A percentile compares a stretch with the other conserved stretches of the same genome.
Evolutionary conservation across 2,329 filamentous ascomycete species (phyloP).

Genomic region (Aspergillus unguis): DNA sequence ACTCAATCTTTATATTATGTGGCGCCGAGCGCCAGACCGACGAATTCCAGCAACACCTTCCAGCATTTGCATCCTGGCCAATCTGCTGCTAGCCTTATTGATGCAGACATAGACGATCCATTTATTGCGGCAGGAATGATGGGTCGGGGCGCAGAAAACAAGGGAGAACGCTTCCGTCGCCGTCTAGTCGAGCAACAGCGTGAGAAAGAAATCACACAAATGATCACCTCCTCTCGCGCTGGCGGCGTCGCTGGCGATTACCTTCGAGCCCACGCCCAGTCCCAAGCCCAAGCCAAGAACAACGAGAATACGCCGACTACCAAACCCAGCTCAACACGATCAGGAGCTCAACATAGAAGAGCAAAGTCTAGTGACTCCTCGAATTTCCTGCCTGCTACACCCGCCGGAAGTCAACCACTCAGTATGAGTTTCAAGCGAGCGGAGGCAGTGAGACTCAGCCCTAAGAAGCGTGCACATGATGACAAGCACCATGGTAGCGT

Average conservation of each 20-base stretch:
- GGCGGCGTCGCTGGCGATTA: conserved; percentile 44
- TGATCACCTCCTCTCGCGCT: conserved; percentile 32
- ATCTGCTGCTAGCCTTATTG: conserved; percentile 42
- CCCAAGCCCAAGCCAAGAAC: conserved; percentile 24
- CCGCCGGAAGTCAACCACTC: conserved; percentile 13
- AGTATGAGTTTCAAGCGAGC: conserved; percentile 34
- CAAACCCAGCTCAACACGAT: not conserved
- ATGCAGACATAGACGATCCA: conserved; percentile 41
- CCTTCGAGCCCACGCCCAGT: conserved; percentile 29
- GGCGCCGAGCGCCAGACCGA: conserved; percentile 31
- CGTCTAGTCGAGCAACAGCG: conserved; percentile 43
- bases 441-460: conserved; percentile 39
- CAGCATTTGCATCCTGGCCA: conserved; percentile 24
- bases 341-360: conserved; percentile 4
- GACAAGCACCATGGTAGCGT: conserved; percentile 34
- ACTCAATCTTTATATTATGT: conserved; percentile 47
- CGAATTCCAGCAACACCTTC: conserved; percentile 18
- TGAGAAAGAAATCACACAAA: conserved; percentile 45
- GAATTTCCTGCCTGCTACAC: not conserved
- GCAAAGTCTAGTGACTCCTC: conserved; percentile 1
- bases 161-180: conserved; percentile 42
- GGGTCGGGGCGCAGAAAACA: conserved; percentile 39
- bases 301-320: conserved; percentile 20
- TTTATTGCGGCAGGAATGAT: conserved; percentile 41
- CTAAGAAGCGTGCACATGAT: conserved; percentile 39